Conservation (phyloP, 768 basidiomycete species). For the Serendipita sp. region DNA sequence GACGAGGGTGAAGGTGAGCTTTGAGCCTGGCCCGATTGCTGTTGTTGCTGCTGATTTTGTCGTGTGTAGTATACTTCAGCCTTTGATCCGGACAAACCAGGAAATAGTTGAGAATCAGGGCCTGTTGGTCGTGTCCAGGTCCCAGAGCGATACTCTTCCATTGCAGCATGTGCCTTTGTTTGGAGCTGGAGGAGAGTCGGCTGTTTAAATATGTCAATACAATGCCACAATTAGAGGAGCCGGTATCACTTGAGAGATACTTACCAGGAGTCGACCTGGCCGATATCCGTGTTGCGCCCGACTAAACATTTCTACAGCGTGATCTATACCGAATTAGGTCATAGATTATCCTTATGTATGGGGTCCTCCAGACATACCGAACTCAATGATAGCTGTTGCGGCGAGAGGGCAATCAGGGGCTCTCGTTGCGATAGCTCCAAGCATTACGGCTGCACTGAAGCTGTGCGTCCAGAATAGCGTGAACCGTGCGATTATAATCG, state of each 20-base stretch:
- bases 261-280: neutral
- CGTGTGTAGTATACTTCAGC: neutral
- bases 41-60: neutral
- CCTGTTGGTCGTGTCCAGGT: neutral
- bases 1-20: neutral
- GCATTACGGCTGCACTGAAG: conserved; percentile 41
- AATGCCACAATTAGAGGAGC: neutral
- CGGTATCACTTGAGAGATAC: neutral
- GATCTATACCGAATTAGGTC: neutral
- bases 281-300: neutral
- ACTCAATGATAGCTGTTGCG: conserved; percentile 48
- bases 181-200: neutral
- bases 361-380: conserved; percentile 22
- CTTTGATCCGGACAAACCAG: neutral
- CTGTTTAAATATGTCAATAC: neutral
- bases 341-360: neutral
- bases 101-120: neutral
- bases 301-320: neutral
- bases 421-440: conserved; percentile 56
- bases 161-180: neutral
- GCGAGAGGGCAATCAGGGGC: conserved; percentile 59
- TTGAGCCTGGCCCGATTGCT: neutral
- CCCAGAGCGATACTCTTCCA: neutral
- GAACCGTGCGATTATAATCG: conserved; percentile 43
- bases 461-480: conserved; percentile 63